Evolutionary conservation across 495 filamentous ascomycete genomes (phyloP).

Genomic region (Hyaloscypha finlandica): DNA sequence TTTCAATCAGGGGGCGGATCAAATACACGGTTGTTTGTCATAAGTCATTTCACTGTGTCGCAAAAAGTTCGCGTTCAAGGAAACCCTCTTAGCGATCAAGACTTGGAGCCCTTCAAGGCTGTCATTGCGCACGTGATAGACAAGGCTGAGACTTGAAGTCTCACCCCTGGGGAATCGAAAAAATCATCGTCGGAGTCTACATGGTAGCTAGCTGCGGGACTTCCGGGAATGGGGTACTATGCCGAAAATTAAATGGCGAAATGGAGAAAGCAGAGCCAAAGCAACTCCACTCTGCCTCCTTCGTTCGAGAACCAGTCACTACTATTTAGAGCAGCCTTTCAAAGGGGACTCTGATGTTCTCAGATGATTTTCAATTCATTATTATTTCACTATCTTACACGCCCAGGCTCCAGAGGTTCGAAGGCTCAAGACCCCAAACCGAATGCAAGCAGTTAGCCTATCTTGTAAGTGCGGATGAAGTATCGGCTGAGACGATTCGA

Average conservation of each 20-base stretch:
- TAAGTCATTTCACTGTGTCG: slow-evolving; percentile 14
- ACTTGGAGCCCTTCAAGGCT: background rate
- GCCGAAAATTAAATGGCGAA: too few species aligned
- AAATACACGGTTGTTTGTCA: slow-evolving; percentile 10
- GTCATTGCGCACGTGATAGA: background rate
- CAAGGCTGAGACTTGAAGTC: background rate
- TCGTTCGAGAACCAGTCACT: too few species aligned
- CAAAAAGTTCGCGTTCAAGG: slow-evolving; percentile 1
- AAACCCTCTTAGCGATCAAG: background rate
- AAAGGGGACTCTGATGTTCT: background rate
- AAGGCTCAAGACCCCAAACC: background rate
- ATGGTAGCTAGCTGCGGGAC: too few species aligned
- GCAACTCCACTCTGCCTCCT: too few species aligned
- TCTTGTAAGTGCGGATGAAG: slow-evolving; percentile 17
- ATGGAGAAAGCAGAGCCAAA: too few species aligned
- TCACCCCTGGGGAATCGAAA: background rate
- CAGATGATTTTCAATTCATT: background rate
- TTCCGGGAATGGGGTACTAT: too few species aligned
- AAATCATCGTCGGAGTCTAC: too few species aligned
- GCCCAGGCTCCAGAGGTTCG: background rate
- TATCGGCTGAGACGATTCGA: background rate
- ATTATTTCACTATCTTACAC: slow-evolving; percentile 14
- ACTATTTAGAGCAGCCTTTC: too few species aligned
- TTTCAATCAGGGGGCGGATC: background rate
- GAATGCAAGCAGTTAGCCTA: slow-evolving; percentile 2